These are phyloP conservation scores for Paracoccidioides brasiliensis DNA, from an alignment of 2,329 filamentous ascomycete species.

Conservation along the genomic window DNA sequence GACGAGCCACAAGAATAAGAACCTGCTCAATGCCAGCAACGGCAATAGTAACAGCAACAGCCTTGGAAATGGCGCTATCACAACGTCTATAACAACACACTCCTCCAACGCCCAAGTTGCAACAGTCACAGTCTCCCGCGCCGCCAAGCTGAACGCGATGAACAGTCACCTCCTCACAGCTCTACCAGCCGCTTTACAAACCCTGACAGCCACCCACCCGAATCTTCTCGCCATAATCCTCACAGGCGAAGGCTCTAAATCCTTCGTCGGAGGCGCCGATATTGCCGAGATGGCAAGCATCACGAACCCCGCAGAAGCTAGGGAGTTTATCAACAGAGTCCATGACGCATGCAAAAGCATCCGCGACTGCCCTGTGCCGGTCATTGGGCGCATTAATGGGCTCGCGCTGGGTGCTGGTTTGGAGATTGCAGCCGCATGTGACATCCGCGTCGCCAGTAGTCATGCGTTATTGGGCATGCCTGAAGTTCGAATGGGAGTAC, in stretches of 20 bases:
- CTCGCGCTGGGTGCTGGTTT: slow-evolving; percentile 27
- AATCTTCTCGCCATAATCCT: slow-evolving; percentile 24
- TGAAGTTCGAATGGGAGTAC: slow-evolving; percentile 27
- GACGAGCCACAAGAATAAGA: neutral
- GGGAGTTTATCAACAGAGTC: slow-evolving; percentile 24
- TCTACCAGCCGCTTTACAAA: slow-evolving; percentile 11
- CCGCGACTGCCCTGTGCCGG: slow-evolving; percentile 25
- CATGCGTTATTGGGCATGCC: slow-evolving; percentile 27
- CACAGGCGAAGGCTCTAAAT: slow-evolving; percentile 65
- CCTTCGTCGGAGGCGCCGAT: slow-evolving; percentile 79
- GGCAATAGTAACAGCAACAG: neutral
- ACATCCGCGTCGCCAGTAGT: slow-evolving; percentile 23
- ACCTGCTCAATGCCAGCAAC: neutral
- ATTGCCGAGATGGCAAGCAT: slow-evolving; percentile 53
- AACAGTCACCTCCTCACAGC: slow-evolving; percentile 14
- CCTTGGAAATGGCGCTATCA: neutral
- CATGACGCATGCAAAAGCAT: slow-evolving; percentile 22
- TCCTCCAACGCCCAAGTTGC: slow-evolving; percentile 7
- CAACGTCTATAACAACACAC: neutral
- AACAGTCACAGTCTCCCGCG: slow-evolving; percentile 17
- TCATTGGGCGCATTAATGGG: slow-evolving; percentile 27
- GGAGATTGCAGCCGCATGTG: slow-evolving; percentile 25
- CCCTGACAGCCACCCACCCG: slow-evolving; percentile 6
- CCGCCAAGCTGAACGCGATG: slow-evolving; percentile 17
- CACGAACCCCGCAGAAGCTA: slow-evolving; percentile 20